Evolutionary conservation across 306 rosid genomes (phyloP).

Genomic region (Fragaria iinumae): DNA sequence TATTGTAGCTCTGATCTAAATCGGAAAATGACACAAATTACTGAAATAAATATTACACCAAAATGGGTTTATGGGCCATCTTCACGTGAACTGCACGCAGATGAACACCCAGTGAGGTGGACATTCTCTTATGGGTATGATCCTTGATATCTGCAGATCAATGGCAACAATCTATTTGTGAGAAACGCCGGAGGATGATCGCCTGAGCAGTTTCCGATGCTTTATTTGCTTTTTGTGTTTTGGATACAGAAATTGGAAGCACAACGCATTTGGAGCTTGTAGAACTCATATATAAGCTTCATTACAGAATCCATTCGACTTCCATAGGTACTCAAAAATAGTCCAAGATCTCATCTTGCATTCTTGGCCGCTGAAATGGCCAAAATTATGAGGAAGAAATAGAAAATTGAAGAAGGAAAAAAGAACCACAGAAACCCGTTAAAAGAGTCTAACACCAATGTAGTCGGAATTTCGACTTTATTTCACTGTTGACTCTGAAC

Average conservation of each 20-base stretch:
- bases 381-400: background rate
- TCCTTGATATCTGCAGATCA: background rate
- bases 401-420: background rate
- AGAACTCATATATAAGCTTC: background rate
- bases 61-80: conserved; percentile 26
- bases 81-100: conserved; percentile 35
- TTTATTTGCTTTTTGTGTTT: no score
- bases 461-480: background rate
- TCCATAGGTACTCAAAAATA: background rate
- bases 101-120: conserved; percentile 21
- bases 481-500: background rate
- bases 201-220: background rate
- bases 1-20: background rate
- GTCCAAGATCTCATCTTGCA: background rate
- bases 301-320: background rate
- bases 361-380: background rate
- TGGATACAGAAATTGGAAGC: no score
- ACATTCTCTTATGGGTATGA: conserved; percentile 14
- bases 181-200: background rate
- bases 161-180: background rate
- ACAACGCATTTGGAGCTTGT: background rate
- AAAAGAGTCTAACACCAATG: background rate
- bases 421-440: background rate
- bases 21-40: background rate
- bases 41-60: background rate